A percentile compares a stretch with the other conserved stretches of the same genome.
These are phyloP conservation scores for Pseudodiploospora longispora DNA, from an alignment of 2,329 filamentous ascomycete genomes.

Conservation along the genomic window DNA sequence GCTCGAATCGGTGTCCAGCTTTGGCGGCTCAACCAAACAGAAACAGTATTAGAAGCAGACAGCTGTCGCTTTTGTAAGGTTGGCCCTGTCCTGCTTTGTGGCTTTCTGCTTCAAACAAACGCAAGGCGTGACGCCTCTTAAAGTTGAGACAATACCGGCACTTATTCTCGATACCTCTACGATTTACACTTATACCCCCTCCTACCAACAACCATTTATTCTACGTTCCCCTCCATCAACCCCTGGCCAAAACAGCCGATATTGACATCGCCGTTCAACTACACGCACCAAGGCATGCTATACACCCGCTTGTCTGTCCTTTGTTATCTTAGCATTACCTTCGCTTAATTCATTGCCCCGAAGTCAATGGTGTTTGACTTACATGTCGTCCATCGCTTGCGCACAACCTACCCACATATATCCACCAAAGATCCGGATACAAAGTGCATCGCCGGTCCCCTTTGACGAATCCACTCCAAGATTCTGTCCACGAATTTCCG, in stretches of 20 bases:
- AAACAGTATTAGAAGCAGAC: slow-evolving; percentile 3
- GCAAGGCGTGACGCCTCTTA: neutral
- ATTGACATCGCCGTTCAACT: no score
- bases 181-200: no score
- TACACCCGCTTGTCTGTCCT: no score
- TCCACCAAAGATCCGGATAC: slow-evolving; percentile 19
- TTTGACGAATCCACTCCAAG: neutral
- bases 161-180: no score
- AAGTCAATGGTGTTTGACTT: slow-evolving; percentile 1
- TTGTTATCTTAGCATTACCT: no score
- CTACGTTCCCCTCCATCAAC: no score
- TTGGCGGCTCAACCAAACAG: neutral
- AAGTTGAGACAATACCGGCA: no score
- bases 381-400: slow-evolving; percentile 15
- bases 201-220: no score
- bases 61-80: slow-evolving; percentile 8
- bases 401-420: slow-evolving; percentile 9
- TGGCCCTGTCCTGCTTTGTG: neutral
- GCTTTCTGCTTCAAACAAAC: slow-evolving; percentile 1
- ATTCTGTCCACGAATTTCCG: neutral
- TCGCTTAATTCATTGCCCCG: no score
- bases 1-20: slow-evolving; percentile 1
- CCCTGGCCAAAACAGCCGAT: no score
- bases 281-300: no score
- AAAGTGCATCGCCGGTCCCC: slow-evolving; percentile 19